Conservation (phyloP, 2,329 filamentous ascomycete genomes). For the Trichoderma sp. region DNA sequence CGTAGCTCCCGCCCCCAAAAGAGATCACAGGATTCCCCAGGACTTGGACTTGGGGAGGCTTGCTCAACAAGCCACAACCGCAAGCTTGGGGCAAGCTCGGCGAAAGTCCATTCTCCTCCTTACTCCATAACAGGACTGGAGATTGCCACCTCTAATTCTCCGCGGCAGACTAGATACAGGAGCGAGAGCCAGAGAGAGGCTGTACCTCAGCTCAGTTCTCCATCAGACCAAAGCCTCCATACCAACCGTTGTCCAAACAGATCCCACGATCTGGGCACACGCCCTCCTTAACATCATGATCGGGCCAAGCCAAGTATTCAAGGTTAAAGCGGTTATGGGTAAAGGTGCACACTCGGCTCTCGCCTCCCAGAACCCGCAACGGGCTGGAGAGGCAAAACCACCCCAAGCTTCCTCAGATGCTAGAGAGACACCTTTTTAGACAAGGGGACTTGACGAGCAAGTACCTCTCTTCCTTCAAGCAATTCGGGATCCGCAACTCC, state of each 20-base stretch:
- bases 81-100: neutral
- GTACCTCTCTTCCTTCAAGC: neutral
- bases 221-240: neutral
- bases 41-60: neutral
- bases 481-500: neutral
- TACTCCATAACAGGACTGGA: too few species aligned
- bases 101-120: neutral
- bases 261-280: too few species aligned
- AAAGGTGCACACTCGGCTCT: too few species aligned
- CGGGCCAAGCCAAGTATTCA: neutral
- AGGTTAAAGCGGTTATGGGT: neutral
- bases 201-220: neutral
- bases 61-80: slow-evolving; percentile 11
- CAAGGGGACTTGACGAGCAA: neutral
- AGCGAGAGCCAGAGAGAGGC: neutral
- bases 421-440: slow-evolving; percentile 9
- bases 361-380: too few species aligned
- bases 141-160: slow-evolving; percentile 16
- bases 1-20: slow-evolving; percentile 12
- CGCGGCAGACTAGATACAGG: neutral
- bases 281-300: too few species aligned
- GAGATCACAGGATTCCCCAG: neutral
- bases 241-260: neutral
- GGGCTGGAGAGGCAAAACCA: too few species aligned
- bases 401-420: too few species aligned